Conservation (phyloP, 139 green algal genomes). For the Gonium pectorale region DNA sequence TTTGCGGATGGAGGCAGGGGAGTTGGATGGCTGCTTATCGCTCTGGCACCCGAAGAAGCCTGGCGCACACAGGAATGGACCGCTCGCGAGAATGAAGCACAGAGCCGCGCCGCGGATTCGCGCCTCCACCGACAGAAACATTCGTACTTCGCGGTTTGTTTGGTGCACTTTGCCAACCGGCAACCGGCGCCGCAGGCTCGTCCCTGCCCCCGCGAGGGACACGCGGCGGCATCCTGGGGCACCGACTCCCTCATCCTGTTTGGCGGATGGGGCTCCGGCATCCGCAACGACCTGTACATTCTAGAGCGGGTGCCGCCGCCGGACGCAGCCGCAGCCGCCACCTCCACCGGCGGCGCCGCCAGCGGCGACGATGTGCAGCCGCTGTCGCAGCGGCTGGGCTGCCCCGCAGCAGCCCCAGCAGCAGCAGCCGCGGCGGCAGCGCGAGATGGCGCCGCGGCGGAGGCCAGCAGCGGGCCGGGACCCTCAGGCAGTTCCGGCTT, state of each 20-base stretch:
- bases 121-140: too few species aligned
- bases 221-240: slow-evolving; percentile 47
- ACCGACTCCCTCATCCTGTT: slow-evolving; percentile 46
- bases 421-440: not conserved
- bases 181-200: slow-evolving; percentile 7
- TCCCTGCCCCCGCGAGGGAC: slow-evolving; percentile 44
- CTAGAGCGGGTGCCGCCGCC: not conserved
- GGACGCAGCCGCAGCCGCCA: not conserved
- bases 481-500: not conserved
- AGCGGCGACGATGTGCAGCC: not conserved
- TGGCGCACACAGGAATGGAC: too few species aligned
- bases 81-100: too few species aligned
- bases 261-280: slow-evolving; percentile 53
- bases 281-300: slow-evolving; percentile 41
- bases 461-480: not conserved
- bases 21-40: too few species aligned
- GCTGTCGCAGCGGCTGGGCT: not conserved
- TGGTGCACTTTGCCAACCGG: too few species aligned
- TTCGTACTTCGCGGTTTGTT: too few species aligned
- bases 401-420: not conserved
- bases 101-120: too few species aligned
- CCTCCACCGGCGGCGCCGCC: not conserved
- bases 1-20: too few species aligned
- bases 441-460: not conserved
- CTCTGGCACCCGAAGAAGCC: too few species aligned